Base-by-base conservation (phyloP, 192 early-diverging fungal genomes). In the Geranomyces variabilis region DNA sequence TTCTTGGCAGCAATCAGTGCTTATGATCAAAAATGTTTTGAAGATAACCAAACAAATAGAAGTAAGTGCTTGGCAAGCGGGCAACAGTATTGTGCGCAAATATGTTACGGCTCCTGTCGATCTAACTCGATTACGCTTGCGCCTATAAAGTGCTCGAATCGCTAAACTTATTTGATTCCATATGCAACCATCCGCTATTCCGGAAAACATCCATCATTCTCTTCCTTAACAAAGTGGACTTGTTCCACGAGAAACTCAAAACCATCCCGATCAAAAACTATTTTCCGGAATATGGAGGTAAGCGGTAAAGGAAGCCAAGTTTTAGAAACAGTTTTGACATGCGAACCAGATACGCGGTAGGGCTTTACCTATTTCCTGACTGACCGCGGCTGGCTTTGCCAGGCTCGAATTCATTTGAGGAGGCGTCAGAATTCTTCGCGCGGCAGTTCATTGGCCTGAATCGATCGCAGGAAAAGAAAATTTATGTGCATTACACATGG, bases 221-320 rank as follows among this genome's bases (percentile, higher is more conserved):
- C 59, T 98, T 98, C 88, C 83, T 98, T 66, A 98, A 98, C 89
- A 98, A 98, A 83, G 93, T 98, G 67, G 96, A 98, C 83, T 83
- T 94, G 44, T 96, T 98, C 85, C 86, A 85, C 66, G 90, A 93
- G 72, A 98, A 98, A 81, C 79, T 98, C 58, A 86, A 86, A 33
- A 82, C 80, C 43, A 90, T 87, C 17, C 93, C 95, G 29, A 86
- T 98, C 83, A 74, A 75, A 36, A 89, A 92, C 56, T 98, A 92
- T 81, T 98, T 98, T 83, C 85, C 89, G 0, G 96, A 98, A 71
- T 98, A 90, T 75, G 51, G 24, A 9, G 51, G 51, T 53, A 26
- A 3, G 51, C 15, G 10, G 36, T n/a, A n/a, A n/a, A n/a, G n/a
- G n/a, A n/a, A n/a, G n/a, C n/a, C n/a, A n/a, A n/a, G n/a, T n/a